Evolutionary conservation across 108 stramenopile genomes (phyloP).

Genomic region (Cyclotella atomus): DNA sequence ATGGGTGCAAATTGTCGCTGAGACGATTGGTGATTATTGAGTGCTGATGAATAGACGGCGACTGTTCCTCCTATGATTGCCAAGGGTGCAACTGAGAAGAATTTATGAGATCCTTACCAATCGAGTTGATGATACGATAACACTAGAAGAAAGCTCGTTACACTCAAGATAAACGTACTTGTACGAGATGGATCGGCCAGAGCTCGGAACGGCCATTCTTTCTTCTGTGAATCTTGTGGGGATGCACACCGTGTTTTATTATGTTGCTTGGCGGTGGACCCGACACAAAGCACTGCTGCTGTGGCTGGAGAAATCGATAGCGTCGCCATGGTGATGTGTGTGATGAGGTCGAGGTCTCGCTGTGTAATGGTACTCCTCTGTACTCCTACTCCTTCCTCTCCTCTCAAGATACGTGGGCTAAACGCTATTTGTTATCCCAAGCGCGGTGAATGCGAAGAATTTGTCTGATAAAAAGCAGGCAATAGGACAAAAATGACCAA

Average conservation of each 20-base stretch:
- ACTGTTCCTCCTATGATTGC: conserved; percentile 38
- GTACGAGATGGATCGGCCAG: conserved; percentile 26
- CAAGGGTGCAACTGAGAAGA: conserved; percentile 33
- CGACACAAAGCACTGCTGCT: neutral
- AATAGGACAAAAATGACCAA: too few species aligned
- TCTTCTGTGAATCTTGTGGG: neutral
- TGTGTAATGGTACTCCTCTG: too few species aligned
- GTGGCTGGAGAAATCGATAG: neutral
- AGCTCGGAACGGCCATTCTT: neutral
- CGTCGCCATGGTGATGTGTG: neutral
- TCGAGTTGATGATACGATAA: too few species aligned
- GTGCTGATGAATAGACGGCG: conserved; percentile 38
- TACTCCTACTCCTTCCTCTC: too few species aligned
- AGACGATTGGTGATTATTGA: conserved; percentile 6
- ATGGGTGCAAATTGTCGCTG: conserved; percentile 39
- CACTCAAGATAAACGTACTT: conserved; percentile 19
- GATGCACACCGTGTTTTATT: neutral
- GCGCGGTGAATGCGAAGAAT: too few species aligned
- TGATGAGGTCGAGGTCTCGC: too few species aligned
- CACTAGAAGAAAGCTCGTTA: too few species aligned
- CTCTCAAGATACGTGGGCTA: too few species aligned
- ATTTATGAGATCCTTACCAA: too few species aligned
- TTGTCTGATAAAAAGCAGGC: too few species aligned
- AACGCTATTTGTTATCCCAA: too few species aligned
- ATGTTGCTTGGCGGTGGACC: neutral